Evolutionary conservation across 208 protist species (phyloP), one percentile per base, ranked within the genome.

Genomic region (Wallacemonas collosoma): DNA sequence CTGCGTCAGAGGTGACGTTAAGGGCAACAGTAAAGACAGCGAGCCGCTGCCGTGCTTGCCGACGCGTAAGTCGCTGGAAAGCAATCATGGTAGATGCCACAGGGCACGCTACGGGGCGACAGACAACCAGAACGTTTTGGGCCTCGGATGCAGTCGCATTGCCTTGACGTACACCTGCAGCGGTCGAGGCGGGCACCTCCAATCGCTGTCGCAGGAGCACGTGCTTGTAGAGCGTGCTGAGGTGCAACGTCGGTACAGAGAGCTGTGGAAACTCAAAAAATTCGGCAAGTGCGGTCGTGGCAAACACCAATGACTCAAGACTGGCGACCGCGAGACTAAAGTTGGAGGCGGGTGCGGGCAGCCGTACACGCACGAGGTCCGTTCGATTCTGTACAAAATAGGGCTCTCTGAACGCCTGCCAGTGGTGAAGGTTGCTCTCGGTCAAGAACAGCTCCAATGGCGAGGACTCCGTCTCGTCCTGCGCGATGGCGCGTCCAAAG

Each of bases 11-110:
- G 1, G 47, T n/a, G 36, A 54, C 55, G 15, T 66, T 72, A 40
- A 74, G 72, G 2, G 72, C 61, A 12, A 74, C 38, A 15, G 72
- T 67, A 62, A 77, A 73, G 43, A 65, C n/a, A 4, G 40, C 60
- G 11, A 65, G 43, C 3, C n/a, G 60, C n/a, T 41, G 60, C 3
- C 11, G 0, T 8, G 60, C 60, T 5, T 51, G 41, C 7, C 40
- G 38, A 8, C 60, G 36, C 12, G 60, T 41, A 6, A 65, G 26
- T 5, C 60, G 60, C 43, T 65, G 60, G n/a, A 65, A 65, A 11
- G 41, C 60, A 41, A 65, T 38, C 5, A 65, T 38, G 15, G 41
- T 35, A 6, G 60, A 39, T 2, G 26, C 1, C 14, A 65, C 26
- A 3, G 60, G 40, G 43, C 60, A 65, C 36, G 41, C 40, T 3